These are phyloP conservation scores for Pogostemon cablin DNA, from an alignment of 257 asterid species.

Conservation along the genomic window DNA sequence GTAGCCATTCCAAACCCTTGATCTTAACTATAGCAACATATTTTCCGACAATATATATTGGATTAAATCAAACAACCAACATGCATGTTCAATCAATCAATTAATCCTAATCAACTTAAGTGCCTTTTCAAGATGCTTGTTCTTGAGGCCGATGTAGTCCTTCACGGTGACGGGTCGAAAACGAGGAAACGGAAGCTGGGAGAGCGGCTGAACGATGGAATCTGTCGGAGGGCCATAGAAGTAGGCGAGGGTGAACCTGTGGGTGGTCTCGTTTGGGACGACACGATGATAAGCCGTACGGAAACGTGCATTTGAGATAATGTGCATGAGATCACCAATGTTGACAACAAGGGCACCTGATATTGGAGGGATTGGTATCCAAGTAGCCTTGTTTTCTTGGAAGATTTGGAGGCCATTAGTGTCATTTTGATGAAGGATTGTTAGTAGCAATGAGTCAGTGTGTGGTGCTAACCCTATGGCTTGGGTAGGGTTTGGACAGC, in stretches of 20 bases:
- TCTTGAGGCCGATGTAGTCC: conserved; percentile 62
- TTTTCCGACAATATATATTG: neutral
- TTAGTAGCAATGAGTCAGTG: conserved; percentile 70
- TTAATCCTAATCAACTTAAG: conserved; percentile 39
- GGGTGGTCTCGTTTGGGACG: conserved; percentile 51
- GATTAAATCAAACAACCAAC: neutral
- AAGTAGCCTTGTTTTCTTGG: conserved; percentile 46
- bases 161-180: conserved; percentile 55
- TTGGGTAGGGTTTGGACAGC: conserved; percentile 71
- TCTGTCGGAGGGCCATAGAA: conserved; percentile 62
- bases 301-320: conserved; percentile 61
- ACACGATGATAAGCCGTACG: conserved; percentile 59
- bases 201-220: conserved; percentile 49
- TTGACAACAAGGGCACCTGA: conserved; percentile 62
- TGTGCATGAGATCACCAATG: conserved; percentile 73
- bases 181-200: conserved; percentile 31
- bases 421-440: conserved; percentile 74
- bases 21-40: neutral
- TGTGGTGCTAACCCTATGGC: conserved; percentile 85
- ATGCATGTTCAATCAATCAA: neutral
- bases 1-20: neutral
- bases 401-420: conserved; percentile 67
- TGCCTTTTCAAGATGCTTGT: conserved; percentile 62
- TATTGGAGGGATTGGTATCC: conserved; percentile 54
- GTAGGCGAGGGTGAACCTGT: conserved; percentile 56